Conservation (phyloP, 1,284 basidiomycete genomes). For the Heterobasidion occidentale region DNA sequence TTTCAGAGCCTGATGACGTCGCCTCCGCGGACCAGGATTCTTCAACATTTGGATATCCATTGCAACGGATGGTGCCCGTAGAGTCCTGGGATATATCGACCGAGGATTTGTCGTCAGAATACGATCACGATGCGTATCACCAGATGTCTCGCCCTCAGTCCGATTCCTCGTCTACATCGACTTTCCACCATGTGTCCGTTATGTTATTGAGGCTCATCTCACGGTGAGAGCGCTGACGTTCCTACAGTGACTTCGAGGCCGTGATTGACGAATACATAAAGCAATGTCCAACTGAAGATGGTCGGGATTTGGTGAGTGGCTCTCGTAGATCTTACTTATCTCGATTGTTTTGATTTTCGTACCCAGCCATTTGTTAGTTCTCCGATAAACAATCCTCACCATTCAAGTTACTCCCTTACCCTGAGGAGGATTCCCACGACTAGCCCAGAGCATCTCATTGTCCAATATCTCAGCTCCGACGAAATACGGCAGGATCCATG, state of each 20-base stretch:
- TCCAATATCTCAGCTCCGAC: slow-evolving; percentile 33
- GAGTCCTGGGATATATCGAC: slow-evolving; percentile 1
- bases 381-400: not conserved
- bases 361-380: not conserved
- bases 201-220: not conserved
- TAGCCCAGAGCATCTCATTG: slow-evolving; percentile 26
- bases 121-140: too few species aligned
- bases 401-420: slow-evolving; percentile 17
- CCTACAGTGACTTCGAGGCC: slow-evolving; percentile 7
- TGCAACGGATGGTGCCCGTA: slow-evolving; percentile 9
- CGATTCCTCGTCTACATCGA: slow-evolving; percentile 8
- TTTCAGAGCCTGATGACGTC: slow-evolving; percentile 1
- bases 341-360: too few species aligned
- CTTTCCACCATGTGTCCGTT: slow-evolving; percentile 6
- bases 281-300: slow-evolving; percentile 1
- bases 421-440: slow-evolving; percentile 10
- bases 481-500: slow-evolving; percentile 38
- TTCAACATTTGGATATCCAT: slow-evolving; percentile 7
- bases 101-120: not conserved
- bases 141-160: too few species aligned
- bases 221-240: not conserved
- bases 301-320: slow-evolving; percentile 7
- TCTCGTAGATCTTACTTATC: not conserved
- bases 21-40: not conserved
- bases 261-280: slow-evolving; percentile 11